phyloP scores from a whole-genome alignment of 331 rosid genomes.

The Ulmus americana region DNA sequence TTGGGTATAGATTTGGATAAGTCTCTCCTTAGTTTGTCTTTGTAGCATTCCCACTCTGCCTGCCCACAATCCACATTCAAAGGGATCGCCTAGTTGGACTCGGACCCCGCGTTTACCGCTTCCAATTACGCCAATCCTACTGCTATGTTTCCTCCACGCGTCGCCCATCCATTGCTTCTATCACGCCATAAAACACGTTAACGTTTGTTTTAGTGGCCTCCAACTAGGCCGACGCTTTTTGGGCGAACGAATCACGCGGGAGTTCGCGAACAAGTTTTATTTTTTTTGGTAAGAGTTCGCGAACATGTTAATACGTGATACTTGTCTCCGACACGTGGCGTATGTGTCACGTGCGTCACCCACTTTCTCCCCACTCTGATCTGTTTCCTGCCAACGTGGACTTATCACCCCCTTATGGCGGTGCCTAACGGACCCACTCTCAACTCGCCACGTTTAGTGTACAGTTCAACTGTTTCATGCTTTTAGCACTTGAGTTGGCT shows the following conservation, averaged over 20 bases:
- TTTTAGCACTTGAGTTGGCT: constrained; percentile 29
- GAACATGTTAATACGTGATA: constrained; percentile 19
- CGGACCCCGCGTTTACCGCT: constrained; percentile 36
- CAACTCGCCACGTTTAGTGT: constrained; percentile 28
- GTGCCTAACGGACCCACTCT: constrained; percentile 18
- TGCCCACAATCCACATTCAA: not conserved
- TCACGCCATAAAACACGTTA: not conserved
- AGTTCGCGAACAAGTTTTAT: constrained; percentile 20
- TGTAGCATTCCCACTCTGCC: constrained; percentile 5
- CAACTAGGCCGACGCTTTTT: constrained; percentile 20
- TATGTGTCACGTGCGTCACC: constrained; percentile 26
- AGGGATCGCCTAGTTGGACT: constrained; percentile 20
- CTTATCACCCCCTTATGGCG: constrained; percentile 19
- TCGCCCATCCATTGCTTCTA: not conserved
- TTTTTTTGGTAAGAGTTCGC: too few species aligned
- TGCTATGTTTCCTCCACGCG: constrained; percentile 13
- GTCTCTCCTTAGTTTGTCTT: not conserved
- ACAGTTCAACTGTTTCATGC: not conserved
- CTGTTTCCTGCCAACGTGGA: constrained; percentile 32
- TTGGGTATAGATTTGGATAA: not conserved
- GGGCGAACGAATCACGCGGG: constrained; percentile 26
- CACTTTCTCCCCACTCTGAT: constrained; percentile 1
- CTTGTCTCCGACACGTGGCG: constrained; percentile 35
- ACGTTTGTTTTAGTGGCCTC: constrained; percentile 5
- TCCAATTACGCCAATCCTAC: constrained; percentile 5